Evolutionary conservation across 2,329 filamentous ascomycete species (phyloP).

Genomic region (Emergomyces orientalis): DNA sequence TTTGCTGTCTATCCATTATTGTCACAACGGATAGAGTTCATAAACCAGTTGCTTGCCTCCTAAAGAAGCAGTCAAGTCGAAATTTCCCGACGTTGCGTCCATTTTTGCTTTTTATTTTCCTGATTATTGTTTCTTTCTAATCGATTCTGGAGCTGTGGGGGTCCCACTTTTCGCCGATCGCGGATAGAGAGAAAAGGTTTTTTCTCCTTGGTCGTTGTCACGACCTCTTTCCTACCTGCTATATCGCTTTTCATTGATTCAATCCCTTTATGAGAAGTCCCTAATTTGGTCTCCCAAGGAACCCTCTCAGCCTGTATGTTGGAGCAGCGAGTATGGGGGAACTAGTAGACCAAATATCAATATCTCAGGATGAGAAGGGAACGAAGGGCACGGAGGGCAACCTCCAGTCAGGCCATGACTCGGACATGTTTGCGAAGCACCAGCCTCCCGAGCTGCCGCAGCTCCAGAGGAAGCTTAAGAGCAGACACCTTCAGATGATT

Average conservation of each 20-base stretch:
- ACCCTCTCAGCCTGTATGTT: background rate
- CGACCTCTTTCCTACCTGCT: background rate
- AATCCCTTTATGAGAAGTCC: background rate
- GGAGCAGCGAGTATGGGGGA: background rate
- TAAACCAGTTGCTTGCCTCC: background rate
- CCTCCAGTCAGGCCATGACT: background rate
- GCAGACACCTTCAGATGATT: slow-evolving; percentile 93
- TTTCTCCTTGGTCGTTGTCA: too few species aligned
- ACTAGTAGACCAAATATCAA: background rate
- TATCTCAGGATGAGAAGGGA: background rate
- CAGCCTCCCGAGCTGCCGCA: slow-evolving; percentile 49
- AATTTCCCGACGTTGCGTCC: background rate
- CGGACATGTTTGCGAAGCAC: slow-evolving; percentile 30
- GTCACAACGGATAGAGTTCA: too few species aligned
- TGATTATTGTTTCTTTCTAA: background rate
- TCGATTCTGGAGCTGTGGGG: background rate
- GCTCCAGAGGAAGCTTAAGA: slow-evolving; percentile 71
- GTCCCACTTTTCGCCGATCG: background rate
- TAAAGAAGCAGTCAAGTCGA: background rate
- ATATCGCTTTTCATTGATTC: background rate
- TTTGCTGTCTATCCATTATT: too few species aligned
- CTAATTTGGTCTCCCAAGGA: background rate
- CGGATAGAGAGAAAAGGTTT: background rate
- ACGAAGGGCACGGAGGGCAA: background rate
- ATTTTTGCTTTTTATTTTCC: background rate